Percentiles rank a stretch among this genome's conserved stretches.
phyloP scores from a whole-genome alignment of 306 rosid species.

The Vigna nakashimae region DNA sequence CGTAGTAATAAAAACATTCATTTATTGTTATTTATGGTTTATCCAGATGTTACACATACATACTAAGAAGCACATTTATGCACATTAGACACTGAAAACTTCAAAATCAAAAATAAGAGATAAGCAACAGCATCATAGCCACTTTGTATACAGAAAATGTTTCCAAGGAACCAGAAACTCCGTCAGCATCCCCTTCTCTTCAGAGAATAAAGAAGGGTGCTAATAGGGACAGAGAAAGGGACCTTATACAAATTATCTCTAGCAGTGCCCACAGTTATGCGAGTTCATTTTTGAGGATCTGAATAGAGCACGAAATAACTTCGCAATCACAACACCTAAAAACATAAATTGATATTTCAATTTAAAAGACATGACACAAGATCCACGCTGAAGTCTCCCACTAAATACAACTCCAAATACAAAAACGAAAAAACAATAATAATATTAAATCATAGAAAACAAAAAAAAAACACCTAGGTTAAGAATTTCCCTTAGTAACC shows the following conservation, averaged over 20 bases:
- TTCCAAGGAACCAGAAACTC: not conserved
- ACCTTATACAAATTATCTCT: not conserved
- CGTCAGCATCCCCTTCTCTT: not conserved
- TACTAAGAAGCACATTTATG: not conserved
- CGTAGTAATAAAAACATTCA: too few relatives aligned
- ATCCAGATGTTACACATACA: too few relatives aligned
- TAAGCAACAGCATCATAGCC: not conserved
- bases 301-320: not conserved
- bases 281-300: conserved; percentile 22
- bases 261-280: conserved; percentile 10
- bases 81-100: not conserved
- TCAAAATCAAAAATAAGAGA: conserved; percentile 7
- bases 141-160: not conserved
- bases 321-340: conserved; percentile 3
- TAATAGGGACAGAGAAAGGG: not conserved
- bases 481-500: not conserved
- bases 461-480: not conserved
- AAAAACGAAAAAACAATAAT: too few relatives aligned
- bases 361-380: not conserved
- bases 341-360: not conserved
- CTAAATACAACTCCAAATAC: not conserved
- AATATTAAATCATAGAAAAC: not conserved
- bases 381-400: conserved; percentile 12
- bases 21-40: too few relatives aligned
- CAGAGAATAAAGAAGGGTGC: not conserved